A percentile compares a stretch with the other conserved stretches of the same genome.
These are phyloP conservation scores for Ophiostoma quercus DNA, from an alignment of 2,329 filamentous ascomycete species.

Conservation along the genomic window DNA sequence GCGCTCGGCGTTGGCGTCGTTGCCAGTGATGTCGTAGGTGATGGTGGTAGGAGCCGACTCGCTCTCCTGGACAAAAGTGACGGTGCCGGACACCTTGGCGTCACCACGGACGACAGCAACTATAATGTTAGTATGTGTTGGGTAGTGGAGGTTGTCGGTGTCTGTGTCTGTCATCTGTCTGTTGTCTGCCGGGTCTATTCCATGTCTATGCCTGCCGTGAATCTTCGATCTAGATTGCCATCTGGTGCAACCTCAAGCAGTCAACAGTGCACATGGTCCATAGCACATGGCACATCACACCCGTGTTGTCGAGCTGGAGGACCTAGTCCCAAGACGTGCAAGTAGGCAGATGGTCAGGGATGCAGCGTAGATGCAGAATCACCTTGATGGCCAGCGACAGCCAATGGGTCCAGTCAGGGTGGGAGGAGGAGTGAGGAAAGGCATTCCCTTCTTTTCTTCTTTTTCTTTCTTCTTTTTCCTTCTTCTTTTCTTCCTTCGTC, in stretches of 20 bases:
- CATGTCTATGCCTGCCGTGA: neutral
- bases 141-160: constrained; percentile 39
- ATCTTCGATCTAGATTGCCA: neutral
- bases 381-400: constrained; percentile 7
- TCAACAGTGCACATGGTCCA: neutral
- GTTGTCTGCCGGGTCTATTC: neutral
- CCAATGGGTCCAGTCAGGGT: neutral
- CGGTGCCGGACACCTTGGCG: constrained; percentile 88
- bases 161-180: neutral
- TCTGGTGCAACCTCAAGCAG: neutral
- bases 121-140: constrained; percentile 37
- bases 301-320: neutral
- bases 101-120: constrained; percentile 97
- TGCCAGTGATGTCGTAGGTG: constrained; percentile 85
- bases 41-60: constrained; percentile 80
- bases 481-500: neutral
- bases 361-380: neutral
- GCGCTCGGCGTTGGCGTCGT: constrained; percentile 93
- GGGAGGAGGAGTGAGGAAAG: neutral
- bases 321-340: neutral
- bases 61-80: constrained; percentile 87
- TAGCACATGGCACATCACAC: neutral
- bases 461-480: neutral
- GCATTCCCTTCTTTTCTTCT: neutral
- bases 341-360: neutral